Evolutionary conservation across 805 yeast genomes (phyloP).

Genomic region (Teunomyces tritomae): DNA sequence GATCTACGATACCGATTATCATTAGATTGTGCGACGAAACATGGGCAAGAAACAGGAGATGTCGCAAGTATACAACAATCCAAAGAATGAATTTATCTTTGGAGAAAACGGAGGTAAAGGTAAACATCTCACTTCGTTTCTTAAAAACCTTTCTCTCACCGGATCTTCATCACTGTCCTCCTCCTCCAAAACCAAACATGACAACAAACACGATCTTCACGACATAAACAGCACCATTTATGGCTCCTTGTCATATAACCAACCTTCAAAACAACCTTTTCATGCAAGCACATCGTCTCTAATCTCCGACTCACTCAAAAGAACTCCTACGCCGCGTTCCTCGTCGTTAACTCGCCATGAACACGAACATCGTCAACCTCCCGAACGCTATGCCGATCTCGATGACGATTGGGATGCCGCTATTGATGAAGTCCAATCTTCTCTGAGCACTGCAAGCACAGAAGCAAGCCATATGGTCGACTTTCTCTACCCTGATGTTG

Average conservation of each 20-base stretch:
- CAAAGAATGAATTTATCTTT: constrained; percentile 58
- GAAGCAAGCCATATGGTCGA: constrained; percentile 30
- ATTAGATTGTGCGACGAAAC: neutral
- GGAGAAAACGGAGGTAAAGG: constrained; percentile 71
- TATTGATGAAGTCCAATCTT: constrained; percentile 42
- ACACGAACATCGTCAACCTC: constrained; percentile 1
- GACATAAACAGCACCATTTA: constrained; percentile 37
- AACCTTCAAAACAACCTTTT: neutral
- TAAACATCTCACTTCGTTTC: constrained; percentile 51
- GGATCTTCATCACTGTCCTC: constrained; percentile 16
- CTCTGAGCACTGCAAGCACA: neutral
- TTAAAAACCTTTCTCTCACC: constrained; percentile 43
- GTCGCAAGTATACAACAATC: constrained; percentile 39
- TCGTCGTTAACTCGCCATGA: constrained; percentile 12
- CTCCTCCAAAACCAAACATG: constrained; percentile 10
- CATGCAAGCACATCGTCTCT: constrained; percentile 2
- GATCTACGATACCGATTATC: neutral
- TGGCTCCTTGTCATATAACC: constrained; percentile 30
- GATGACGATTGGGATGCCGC: constrained; percentile 92
- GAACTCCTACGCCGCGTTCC: constrained; percentile 15
- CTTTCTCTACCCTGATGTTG: constrained; percentile 37
- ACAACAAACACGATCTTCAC: constrained; percentile 18
- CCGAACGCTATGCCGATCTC: constrained; percentile 54
- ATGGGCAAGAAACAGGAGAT: constrained; percentile 46
- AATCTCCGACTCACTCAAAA: constrained; percentile 6